Evolutionary conservation across 768 basidiomycete genomes (phyloP).

Genomic region (Russula dissimulans): DNA sequence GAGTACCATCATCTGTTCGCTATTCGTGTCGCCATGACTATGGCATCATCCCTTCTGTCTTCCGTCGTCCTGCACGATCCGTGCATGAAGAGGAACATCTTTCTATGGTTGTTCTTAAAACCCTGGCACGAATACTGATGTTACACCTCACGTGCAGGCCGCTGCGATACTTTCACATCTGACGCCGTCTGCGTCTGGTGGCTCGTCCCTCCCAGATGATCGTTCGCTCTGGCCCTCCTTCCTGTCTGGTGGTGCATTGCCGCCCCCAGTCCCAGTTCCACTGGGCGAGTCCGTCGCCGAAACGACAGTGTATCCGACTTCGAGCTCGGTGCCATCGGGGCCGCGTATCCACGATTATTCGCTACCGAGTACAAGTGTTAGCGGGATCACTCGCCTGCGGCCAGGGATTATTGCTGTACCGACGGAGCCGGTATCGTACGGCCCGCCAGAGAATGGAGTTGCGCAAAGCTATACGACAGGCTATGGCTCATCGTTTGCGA

Average conservation of each 20-base stretch:
- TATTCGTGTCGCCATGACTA: conserved; percentile 6
- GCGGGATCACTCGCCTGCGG: conserved; percentile 47
- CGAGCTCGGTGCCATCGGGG: conserved; percentile 50
- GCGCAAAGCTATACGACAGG: conserved; percentile 23
- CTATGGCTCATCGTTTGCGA: conserved; percentile 27
- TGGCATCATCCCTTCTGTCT: background rate
- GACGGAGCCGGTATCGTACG: conserved; percentile 19
- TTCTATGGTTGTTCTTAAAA: too few relatives aligned
- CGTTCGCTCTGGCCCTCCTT: conserved; percentile 88
- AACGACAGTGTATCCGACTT: conserved; percentile 27
- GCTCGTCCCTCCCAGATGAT: conserved; percentile 85
- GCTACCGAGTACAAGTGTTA: conserved; percentile 32
- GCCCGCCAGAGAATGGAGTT: background rate
- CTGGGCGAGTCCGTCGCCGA: conserved; percentile 16
- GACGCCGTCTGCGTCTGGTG: conserved; percentile 50
- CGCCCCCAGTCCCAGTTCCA: conserved; percentile 36
- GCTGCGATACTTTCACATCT: conserved; percentile 92
- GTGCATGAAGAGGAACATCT: too few relatives aligned
- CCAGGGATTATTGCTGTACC: conserved; percentile 45
- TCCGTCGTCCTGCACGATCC: background rate
- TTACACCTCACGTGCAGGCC: conserved; percentile 40
- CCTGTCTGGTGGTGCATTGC: conserved; percentile 61
- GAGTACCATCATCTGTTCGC: conserved; percentile 19
- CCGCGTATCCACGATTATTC: conserved; percentile 63
- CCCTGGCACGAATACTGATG: background rate